Base-by-base conservation (phyloP, 768 basidiomycete genomes). In the Exsudoporus frostii region DNA sequence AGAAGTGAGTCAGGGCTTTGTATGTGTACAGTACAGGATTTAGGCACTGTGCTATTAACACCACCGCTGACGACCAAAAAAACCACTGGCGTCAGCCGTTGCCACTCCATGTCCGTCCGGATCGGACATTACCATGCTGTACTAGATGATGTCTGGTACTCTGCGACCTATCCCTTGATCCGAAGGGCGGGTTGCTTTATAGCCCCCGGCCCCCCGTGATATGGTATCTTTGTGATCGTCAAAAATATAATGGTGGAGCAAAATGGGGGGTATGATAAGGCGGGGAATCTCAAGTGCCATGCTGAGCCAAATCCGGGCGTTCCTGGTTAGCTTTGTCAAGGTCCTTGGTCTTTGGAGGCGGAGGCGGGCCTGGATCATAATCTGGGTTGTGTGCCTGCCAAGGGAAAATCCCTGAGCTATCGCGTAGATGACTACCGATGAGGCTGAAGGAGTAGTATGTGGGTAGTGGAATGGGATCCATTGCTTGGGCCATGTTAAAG, bases 291-390 rank as follows among this genome's bases (percentile, higher is more conserved):
- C 50, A 61, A 38, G 36, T n/a, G 9, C 2, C 38, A 20, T 38
- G 48, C 22, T 25, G 29, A 5, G 11, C 38, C n/a, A 9, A 19
- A 41, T 13, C 27, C 0, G 41, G 14, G 33, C 10, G 20, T 14
- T 34, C 43, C 30, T 54, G 55, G 22, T 30, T 39, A 29, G 36
- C 52, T 42, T 55, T 46, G 30, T 55, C 49, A 20, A 42, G 9
- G 2, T 60, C 58, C 49, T 72, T 69, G 30, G 61, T 52, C 40
- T 63, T 75, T 20, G 79, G 80, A 22, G 79, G 79, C 1, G 85
- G 83, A 0, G 77, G 81, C 8, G 84, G 86, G 1, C 86, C 88
- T 33, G 86, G 83, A 67, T 90, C 86, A 65, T 90, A 90, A 45
- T 75, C 64, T 2, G 88, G 85, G 59, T 89, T 90, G 50, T 70